Evolutionary conservation across 306 rosid species (phyloP), one percentile per base, ranked within the genome.

Genomic region (Gynostemma pentaphyllum): DNA sequence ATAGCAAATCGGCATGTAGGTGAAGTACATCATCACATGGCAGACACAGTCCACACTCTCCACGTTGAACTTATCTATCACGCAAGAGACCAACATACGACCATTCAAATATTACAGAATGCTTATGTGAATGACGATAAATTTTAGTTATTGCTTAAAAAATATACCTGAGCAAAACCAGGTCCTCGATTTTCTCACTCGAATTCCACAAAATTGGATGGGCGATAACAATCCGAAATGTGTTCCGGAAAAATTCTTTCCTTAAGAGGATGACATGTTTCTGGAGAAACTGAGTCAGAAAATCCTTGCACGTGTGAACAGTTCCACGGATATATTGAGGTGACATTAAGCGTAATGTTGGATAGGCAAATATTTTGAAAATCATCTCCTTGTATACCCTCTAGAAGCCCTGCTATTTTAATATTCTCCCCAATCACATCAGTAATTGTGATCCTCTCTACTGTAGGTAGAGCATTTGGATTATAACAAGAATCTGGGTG

Each of bases 401-500:
- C 21, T 14, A 64, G 19, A 26, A 27, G 21, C 15, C 68, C 94
- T n/a, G 89, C 81, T 41, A 66, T 29, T 13, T 71, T 15, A 28
- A 86, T 52, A 46, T 83, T 81, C 41, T 45, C 49, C 47, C 89
- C 88, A 27, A 72, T 56, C 53, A 82, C 62, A 28, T 85, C 61
- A 57, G 67, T 50, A 57, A 78, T 75, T 29, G 82, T 78, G 68
- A 85, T 70, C 56, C 52, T 61, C 4, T 65, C 66, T 62, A 85
- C 70, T 23, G 50, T 61, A 0, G 94, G 89, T 32, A 79, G 70
- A 13, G 75, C 83, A 62, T 46, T 74, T 14, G 83, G 88, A 72
- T 86, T 83, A 54, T 72, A 86, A 39, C 74, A 36, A 27, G 81
- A 86, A 62, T 83, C 80, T 36, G 94, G 87, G 74, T 86, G 94